A percentile compares a stretch with the other conserved stretches of the same genome.
phyloP scores from a whole-genome alignment of 2,329 filamentous ascomycete genomes.

The Aspergillus viridinutans region DNA sequence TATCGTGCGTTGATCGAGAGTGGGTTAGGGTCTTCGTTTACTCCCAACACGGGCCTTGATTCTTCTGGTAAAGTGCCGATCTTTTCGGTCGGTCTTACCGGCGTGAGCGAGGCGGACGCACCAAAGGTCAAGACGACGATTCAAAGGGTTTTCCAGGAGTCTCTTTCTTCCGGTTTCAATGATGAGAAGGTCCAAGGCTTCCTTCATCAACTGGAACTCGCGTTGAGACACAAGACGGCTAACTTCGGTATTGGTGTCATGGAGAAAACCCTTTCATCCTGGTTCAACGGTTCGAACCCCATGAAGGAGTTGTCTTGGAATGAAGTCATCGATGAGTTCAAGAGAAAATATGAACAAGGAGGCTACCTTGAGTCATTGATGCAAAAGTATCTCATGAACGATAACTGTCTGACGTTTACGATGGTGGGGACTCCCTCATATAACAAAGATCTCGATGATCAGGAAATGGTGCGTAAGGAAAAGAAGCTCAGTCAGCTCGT shows the following conservation, averaged over 20 bases:
- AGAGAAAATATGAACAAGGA: conserved; percentile 67
- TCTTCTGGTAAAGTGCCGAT: conserved; percentile 70
- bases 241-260: conserved; percentile 90
- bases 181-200: conserved; percentile 88
- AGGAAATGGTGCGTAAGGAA: conserved; percentile 72
- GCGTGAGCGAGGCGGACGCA: conserved; percentile 78
- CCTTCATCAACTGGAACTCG: conserved; percentile 88
- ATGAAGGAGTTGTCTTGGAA: conserved; percentile 92
- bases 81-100: conserved; percentile 86
- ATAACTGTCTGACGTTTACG: conserved; percentile 84
- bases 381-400: conserved; percentile 85
- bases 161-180: conserved; percentile 74
- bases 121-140: conserved; percentile 71
- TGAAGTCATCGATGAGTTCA: conserved; percentile 77
- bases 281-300: conserved; percentile 94
- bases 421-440: conserved; percentile 83
- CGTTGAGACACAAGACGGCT: conserved; percentile 91
- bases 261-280: conserved; percentile 81
- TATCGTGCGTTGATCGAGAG: conserved; percentile 86
- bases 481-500: conserved; percentile 68
- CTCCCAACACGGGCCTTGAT: conserved; percentile 90
- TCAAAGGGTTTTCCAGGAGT: conserved; percentile 66
- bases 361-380: conserved; percentile 79
- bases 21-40: conserved; percentile 87
- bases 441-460: conserved; percentile 66